A percentile compares a stretch with the other conserved stretches of the same genome.
phyloP scores from a whole-genome alignment of 2,329 filamentous ascomycete species.

The Cordyceps sp. region DNA sequence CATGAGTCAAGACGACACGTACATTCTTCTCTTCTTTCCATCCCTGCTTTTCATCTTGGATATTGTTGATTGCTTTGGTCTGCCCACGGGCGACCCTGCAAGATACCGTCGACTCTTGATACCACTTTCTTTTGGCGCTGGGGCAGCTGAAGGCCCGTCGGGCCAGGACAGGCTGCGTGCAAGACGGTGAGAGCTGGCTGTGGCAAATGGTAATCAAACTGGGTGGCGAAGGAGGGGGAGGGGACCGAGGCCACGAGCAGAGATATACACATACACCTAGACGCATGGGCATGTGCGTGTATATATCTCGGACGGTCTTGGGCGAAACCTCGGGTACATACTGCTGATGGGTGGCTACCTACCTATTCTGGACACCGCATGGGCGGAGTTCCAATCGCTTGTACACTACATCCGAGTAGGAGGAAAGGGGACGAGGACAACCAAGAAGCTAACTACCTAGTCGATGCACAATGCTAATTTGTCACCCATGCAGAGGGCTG shows the following conservation, averaged over 20 bases:
- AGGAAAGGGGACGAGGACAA: neutral
- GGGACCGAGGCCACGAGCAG: too few species aligned
- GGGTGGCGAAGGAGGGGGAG: too few species aligned
- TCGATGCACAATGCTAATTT: too few species aligned
- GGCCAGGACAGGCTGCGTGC: neutral
- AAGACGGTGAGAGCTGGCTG: neutral
- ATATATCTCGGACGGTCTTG: neutral
- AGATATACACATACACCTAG: too few species aligned
- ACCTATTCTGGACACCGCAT: constrained; percentile 1
- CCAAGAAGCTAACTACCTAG: too few species aligned
- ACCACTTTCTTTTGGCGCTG: constrained; percentile 1
- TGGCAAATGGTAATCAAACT: neutral
- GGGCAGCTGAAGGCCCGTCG: neutral
- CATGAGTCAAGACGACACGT: too few species aligned
- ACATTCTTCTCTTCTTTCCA: too few species aligned
- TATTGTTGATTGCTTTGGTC: neutral
- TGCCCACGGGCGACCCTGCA: constrained; percentile 1
- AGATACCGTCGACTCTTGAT: constrained; percentile 1
- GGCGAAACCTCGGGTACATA: neutral
- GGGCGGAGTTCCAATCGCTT: neutral
- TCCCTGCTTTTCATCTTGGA: too few species aligned
- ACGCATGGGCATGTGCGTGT: too few species aligned
- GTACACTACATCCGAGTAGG: neutral
- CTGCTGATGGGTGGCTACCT: too few species aligned
- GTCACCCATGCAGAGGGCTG: too few species aligned